Conservation (phyloP, 78 protist species). For the Thecamonas trahens region DNA sequence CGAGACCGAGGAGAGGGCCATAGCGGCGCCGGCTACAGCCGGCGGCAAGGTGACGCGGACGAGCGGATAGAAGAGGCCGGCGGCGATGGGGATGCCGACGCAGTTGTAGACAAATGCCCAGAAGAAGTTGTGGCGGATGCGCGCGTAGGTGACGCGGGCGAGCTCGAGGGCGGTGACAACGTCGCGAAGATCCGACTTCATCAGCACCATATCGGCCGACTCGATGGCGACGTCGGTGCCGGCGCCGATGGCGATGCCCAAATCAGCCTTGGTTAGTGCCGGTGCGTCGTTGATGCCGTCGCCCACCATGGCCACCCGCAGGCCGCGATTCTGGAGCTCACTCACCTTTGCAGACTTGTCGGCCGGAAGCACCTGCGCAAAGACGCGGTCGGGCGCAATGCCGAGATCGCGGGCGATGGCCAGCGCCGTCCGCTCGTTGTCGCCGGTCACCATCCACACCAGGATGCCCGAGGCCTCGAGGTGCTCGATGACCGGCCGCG, state of each 20-base stretch:
- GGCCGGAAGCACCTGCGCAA: constrained; percentile 19
- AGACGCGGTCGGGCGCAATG: neutral
- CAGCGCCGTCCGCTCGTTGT: constrained; percentile 40
- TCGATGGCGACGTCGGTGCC: constrained; percentile 87
- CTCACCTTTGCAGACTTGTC: constrained; percentile 6
- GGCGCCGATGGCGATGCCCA: constrained; percentile 78
- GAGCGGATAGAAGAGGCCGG: constrained; percentile 69
- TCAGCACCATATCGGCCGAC: constrained; percentile 78
- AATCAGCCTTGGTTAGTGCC: constrained; percentile 63
- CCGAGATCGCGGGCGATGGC: constrained; percentile 27
- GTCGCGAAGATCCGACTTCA: constrained; percentile 51
- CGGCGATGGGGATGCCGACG: constrained; percentile 72
- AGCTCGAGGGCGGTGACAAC: constrained; percentile 71
- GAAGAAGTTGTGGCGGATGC: constrained; percentile 75
- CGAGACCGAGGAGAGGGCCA: constrained; percentile 56
- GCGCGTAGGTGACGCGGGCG: constrained; percentile 42
- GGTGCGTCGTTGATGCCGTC: constrained; percentile 94
- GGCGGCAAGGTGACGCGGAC: constrained; percentile 56
- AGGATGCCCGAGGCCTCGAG: constrained; percentile 12
- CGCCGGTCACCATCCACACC: constrained; percentile 71
- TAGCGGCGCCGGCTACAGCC: constrained; percentile 56
- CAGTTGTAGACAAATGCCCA: constrained; percentile 89
- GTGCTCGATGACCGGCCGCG: constrained; percentile 20
- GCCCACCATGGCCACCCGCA: constrained; percentile 85
- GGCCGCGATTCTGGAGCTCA: constrained; percentile 8